Conservation (phyloP, 2,329 filamentous ascomycete genomes). For the Dryadomyces sulphureus region DNA sequence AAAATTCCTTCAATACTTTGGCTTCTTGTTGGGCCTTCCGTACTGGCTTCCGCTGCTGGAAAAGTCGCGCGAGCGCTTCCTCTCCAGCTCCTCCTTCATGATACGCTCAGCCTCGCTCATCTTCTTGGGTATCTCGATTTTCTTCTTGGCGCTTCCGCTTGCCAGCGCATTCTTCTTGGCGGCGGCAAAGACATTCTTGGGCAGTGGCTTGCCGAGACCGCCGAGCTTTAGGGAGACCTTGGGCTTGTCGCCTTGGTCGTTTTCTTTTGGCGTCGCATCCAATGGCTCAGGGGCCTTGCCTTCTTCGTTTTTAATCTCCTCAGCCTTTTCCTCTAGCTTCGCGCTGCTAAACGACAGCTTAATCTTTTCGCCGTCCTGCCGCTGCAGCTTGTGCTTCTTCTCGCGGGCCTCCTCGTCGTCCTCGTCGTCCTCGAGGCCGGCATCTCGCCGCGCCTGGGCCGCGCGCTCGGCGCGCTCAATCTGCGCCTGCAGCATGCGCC, state of each 20-base stretch:
- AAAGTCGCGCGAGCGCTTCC: slow-evolving; percentile 42
- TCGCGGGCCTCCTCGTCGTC: slow-evolving; percentile 25
- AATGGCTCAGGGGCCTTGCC: slow-evolving; percentile 7
- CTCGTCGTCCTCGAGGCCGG: slow-evolving; percentile 24
- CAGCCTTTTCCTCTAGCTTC: slow-evolving; percentile 11
- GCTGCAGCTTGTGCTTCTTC: slow-evolving; percentile 34
- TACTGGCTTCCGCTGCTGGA: slow-evolving; percentile 10
- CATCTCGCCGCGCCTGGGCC: slow-evolving; percentile 29
- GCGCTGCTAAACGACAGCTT: slow-evolving; percentile 51
- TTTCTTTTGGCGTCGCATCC: background rate
- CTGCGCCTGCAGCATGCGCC: slow-evolving; percentile 69
- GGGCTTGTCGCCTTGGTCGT: slow-evolving; percentile 10
- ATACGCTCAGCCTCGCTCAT: slow-evolving; percentile 82
- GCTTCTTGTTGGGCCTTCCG: slow-evolving; percentile 30
- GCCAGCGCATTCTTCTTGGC: slow-evolving; percentile 55
- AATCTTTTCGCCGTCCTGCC: slow-evolving; percentile 61
- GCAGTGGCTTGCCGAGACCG: slow-evolving; percentile 39
- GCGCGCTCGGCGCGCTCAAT: slow-evolving; percentile 58
- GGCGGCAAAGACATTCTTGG: slow-evolving; percentile 62
- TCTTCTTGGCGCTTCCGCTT: slow-evolving; percentile 42
- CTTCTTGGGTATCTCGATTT: slow-evolving; percentile 55
- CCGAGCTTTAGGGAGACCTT: slow-evolving; percentile 53
- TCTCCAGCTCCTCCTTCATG: slow-evolving; percentile 73
- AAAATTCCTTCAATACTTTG: slow-evolving; percentile 18
- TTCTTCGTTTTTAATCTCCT: slow-evolving; percentile 2